phyloP scores from a whole-genome alignment of 345 rosid genomes.

The Populus tremula region DNA sequence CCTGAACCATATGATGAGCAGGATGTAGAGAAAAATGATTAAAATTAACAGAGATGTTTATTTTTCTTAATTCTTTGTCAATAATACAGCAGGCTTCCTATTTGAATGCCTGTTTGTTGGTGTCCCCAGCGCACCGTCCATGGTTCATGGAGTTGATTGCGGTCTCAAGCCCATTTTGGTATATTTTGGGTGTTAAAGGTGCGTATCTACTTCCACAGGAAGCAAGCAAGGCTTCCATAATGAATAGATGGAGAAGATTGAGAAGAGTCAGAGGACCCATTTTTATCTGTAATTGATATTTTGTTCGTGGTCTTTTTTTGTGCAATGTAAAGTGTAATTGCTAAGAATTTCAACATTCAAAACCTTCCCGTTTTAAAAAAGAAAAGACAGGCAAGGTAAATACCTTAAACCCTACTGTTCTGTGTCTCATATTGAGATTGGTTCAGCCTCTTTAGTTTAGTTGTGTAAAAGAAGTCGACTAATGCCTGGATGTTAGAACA shows the following conservation, averaged over 20 bases:
- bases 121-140: not conserved
- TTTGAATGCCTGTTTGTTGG: slow-evolving; percentile 14
- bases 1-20: slow-evolving; percentile 65
- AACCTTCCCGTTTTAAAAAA: not conserved
- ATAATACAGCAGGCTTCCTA: slow-evolving; percentile 52
- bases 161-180: not conserved
- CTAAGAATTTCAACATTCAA: not conserved
- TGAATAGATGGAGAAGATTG: not conserved
- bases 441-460: too few relatives aligned
- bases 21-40: slow-evolving; percentile 52
- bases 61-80: slow-evolving; percentile 56
- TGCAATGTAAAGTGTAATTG: slow-evolving; percentile 15
- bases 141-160: not conserved
- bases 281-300: slow-evolving; percentile 21
- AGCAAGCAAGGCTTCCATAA: not conserved
- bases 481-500: too few relatives aligned
- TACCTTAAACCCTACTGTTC: too few relatives aligned
- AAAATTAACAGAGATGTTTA: slow-evolving; percentile 34
- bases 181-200: not conserved
- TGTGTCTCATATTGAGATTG: too few relatives aligned
- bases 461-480: too few relatives aligned
- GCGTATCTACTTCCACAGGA: not conserved
- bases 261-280: slow-evolving; percentile 3
- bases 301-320: slow-evolving; percentile 4
- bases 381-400: not conserved